phyloP scores from a whole-genome alignment of 2,329 filamentous ascomycete genomes.

The Fusarium robinianum region DNA sequence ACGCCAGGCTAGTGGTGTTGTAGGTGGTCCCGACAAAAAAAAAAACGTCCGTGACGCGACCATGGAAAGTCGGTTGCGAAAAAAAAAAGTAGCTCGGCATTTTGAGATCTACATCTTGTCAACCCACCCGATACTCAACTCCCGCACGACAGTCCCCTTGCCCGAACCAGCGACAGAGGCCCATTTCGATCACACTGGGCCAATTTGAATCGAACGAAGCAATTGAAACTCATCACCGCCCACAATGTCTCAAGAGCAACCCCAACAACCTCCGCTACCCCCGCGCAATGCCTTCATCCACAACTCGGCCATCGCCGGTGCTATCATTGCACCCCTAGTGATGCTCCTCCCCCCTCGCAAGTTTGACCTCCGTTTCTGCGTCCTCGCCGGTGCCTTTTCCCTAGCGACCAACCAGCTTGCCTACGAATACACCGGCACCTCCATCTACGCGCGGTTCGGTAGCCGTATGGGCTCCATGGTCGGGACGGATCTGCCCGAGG shows the following conservation, averaged over 20 bases:
- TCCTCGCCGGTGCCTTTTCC: conserved; percentile 56
- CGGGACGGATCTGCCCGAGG: conserved; percentile 61
- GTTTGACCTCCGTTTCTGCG: conserved; percentile 54
- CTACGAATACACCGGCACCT: conserved; percentile 60
- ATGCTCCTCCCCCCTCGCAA: conserved; percentile 58
- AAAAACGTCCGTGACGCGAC: too few relatives aligned
- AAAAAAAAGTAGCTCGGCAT: too few relatives aligned
- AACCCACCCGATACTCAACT: too few relatives aligned
- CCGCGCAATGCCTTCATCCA: conserved; percentile 48
- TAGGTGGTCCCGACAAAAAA: too few relatives aligned
- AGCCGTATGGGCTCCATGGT: conserved; percentile 51
- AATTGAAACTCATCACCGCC: neutral
- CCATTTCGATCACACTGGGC: neutral
- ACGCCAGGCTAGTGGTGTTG: too few relatives aligned
- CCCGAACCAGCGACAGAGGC: too few relatives aligned
- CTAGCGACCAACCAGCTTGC: conserved; percentile 60
- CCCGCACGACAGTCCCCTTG: too few relatives aligned
- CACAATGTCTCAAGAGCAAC: conserved; percentile 38
- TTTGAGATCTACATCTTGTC: too few relatives aligned
- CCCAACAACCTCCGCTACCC: conserved; percentile 37
- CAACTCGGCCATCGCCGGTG: conserved; percentile 53
- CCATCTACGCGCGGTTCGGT: conserved; percentile 54
- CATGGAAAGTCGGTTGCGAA: too few relatives aligned
- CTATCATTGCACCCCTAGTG: conserved; percentile 52
- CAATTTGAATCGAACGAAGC: conserved; percentile 1